Evolutionary conservation across 176 grass and related monocot species (phyloP), one percentile per base, ranked within the genome.

Genomic region (Zea luxurians): DNA sequence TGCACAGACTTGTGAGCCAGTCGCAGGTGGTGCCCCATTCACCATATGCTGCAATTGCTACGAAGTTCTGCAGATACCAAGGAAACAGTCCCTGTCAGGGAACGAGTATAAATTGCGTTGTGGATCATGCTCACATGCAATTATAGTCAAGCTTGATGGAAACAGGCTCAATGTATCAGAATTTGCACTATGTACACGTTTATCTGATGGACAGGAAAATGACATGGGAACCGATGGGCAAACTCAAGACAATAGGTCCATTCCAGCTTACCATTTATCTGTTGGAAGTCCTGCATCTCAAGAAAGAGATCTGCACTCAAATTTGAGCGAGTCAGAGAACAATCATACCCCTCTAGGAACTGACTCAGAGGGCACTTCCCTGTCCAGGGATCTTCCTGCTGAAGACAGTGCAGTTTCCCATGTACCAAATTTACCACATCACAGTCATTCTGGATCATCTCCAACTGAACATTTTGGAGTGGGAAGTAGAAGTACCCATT

Each of bases 31-130:
- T 77, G 85, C 95, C 35, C 95, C 95, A 47, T 98, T 98, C 75
- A 80, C 88, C 9, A 72, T 94, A 81, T 98, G 95, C 75, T 98
- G 84, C 75, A 98, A 89, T 69, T 98, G 95, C 59, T 89, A 84
- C 37, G 91, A 98, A 89, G 86, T 98, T 57, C 81, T 98, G 20
- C 89, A 92, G 72, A 64, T 98, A 77, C 91, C 91, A 40, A 85
- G 78, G 13, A 88, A 83, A 72, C 78, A 41, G 70, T 82, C 82
- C 47, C 66, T 49, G 27, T 64, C 62, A 46, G 80, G 80, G 8
- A 92, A 94, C 61, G 89, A 88, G 76, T 77, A 90, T 87, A 94
- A 87, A 53, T 64, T 94, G 75, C 73, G 75, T 13, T 98, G 95
- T 79, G 95, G 92, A 42, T 90, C 92, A 47, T 98, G 95, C 85